These are phyloP conservation scores for Xylaria scruposa DNA, from an alignment of 495 filamentous ascomycete species.

Conservation along the genomic window DNA sequence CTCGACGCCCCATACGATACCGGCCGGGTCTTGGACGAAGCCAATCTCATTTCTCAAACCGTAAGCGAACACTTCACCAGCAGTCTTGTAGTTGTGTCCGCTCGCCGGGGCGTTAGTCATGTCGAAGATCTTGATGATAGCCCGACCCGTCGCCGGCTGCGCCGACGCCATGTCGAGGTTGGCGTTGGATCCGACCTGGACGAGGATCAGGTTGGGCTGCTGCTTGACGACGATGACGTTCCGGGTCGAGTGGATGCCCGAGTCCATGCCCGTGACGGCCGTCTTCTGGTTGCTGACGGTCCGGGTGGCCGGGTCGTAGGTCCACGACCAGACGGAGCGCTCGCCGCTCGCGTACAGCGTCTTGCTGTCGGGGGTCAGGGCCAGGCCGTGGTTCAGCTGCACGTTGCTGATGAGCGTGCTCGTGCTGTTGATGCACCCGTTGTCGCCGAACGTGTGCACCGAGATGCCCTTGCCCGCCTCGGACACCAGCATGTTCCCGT, in stretches of 20 bases:
- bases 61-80: slow-evolving; percentile 66
- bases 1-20: slow-evolving; percentile 71
- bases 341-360: slow-evolving; percentile 68
- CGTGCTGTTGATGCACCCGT: slow-evolving; percentile 53
- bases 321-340: slow-evolving; percentile 64
- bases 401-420: slow-evolving; percentile 45
- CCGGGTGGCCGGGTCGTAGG: slow-evolving; percentile 58
- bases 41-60: slow-evolving; percentile 73
- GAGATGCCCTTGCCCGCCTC: slow-evolving; percentile 61
- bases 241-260: slow-evolving; percentile 64
- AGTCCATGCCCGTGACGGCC: slow-evolving; percentile 63
- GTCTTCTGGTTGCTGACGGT: slow-evolving; percentile 53
- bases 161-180: slow-evolving; percentile 64
- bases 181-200: slow-evolving; percentile 64
- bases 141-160: slow-evolving; percentile 57
- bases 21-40: slow-evolving; percentile 64
- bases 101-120: slow-evolving; percentile 49
- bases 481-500: slow-evolving; percentile 67
- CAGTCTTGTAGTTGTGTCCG: slow-evolving; percentile 56
- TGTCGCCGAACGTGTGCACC: slow-evolving; percentile 58
- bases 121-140: slow-evolving; percentile 69
- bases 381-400: slow-evolving; percentile 71
- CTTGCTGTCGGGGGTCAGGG: slow-evolving; percentile 64
- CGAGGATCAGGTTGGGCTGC: slow-evolving; percentile 54
- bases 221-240: slow-evolving; percentile 65